These are phyloP conservation scores for Cercospora sojina DNA, from an alignment of 2,329 filamentous ascomycete genomes.

Conservation along the genomic window DNA sequence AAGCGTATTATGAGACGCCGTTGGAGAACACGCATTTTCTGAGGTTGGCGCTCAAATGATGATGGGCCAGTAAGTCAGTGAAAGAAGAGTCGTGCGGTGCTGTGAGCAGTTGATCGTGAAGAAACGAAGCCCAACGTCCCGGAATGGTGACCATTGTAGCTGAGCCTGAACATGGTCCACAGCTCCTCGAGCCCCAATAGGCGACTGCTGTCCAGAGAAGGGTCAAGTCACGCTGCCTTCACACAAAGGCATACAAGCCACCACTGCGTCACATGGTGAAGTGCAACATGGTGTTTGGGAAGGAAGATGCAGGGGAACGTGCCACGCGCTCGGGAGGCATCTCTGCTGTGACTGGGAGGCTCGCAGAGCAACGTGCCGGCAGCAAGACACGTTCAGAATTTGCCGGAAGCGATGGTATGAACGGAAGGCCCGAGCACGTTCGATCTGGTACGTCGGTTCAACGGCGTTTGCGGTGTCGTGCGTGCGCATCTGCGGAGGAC, in stretches of 20 bases:
- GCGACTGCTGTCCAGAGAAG: not conserved
- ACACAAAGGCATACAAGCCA: not conserved
- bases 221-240: not conserved
- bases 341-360: not conserved
- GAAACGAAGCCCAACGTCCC: not conserved
- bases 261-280: not conserved
- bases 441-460: not conserved
- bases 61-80: not conserved
- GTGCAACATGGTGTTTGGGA: not conserved
- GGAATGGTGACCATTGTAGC: not conserved
- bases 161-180: not conserved
- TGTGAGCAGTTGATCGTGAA: not conserved
- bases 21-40: slow-evolving; percentile 56
- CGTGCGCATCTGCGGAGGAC: not conserved
- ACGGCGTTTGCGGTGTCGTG: not conserved
- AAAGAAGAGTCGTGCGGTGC: not conserved
- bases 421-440: not conserved
- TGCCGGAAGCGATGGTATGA: not conserved
- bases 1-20: slow-evolving; percentile 58
- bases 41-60: slow-evolving; percentile 17
- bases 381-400: not conserved
- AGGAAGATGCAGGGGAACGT: not conserved
- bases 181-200: not conserved
- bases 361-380: not conserved
- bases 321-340: not conserved